Percentiles rank a stretch among this genome's conserved stretches.
Conservation (phyloP, 192 early-diverging fungal species). For the Lobosporangium transversale region DNA sequence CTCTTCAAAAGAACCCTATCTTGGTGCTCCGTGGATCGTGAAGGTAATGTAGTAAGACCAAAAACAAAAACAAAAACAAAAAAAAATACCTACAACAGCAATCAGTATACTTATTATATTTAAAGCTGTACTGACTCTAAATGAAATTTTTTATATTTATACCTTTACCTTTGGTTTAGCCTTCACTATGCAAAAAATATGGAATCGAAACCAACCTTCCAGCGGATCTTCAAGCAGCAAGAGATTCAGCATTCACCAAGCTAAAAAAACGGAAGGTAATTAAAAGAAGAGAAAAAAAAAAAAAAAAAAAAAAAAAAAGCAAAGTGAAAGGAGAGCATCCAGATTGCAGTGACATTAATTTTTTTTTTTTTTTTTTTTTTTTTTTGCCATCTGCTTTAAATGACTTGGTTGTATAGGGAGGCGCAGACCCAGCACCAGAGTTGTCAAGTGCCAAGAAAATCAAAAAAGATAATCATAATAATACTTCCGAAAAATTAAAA, state of each 20-base stretch:
- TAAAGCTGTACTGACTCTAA: too few relatives aligned
- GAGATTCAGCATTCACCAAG: slow-evolving; percentile 51
- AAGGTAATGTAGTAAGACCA: slow-evolving; percentile 52
- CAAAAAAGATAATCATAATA: slow-evolving; percentile 50
- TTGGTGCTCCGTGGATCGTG: slow-evolving; percentile 79
- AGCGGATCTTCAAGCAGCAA: slow-evolving; percentile 51
- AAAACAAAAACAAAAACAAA: background rate
- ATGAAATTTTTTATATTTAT: too few relatives aligned
- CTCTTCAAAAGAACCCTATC: slow-evolving; percentile 70
- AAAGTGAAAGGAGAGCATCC: too few relatives aligned
- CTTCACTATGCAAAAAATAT: slow-evolving; percentile 56
- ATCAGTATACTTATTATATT: too few relatives aligned
- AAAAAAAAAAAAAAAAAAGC: too few relatives aligned
- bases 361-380: too few relatives aligned
- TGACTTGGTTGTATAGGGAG: background rate
- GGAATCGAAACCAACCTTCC: slow-evolving; percentile 56
- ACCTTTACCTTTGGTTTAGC: too few relatives aligned
- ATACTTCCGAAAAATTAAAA: too few relatives aligned
- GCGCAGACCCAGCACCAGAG: slow-evolving; percentile 42
- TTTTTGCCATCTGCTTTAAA: too few relatives aligned
- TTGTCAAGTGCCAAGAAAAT: slow-evolving; percentile 36
- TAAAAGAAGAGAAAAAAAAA: too few relatives aligned
- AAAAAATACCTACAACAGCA: too few relatives aligned
- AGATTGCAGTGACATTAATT: too few relatives aligned
- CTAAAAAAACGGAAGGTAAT: slow-evolving; percentile 51